These are phyloP conservation scores for Biscogniauxia marginata DNA, from an alignment of 2,329 filamentous ascomycete species.

Conservation along the genomic window DNA sequence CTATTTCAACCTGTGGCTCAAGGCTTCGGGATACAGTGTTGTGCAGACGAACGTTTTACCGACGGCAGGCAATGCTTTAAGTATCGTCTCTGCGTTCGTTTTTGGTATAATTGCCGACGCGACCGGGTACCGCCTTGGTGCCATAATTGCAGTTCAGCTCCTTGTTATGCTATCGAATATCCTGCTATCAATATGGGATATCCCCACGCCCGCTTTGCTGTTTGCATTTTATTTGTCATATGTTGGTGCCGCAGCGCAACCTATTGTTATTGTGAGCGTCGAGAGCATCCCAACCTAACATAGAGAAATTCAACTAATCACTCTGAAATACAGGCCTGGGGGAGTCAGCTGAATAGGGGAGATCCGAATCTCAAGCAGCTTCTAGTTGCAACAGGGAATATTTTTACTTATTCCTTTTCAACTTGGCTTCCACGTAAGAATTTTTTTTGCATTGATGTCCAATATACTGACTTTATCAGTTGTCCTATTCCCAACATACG, in stretches of 20 bases:
- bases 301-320: neutral
- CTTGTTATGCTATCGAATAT: conserved; percentile 22
- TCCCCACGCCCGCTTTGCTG: conserved; percentile 14
- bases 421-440: conserved; percentile 18
- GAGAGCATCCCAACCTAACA: neutral
- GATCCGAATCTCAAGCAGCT: conserved; percentile 20
- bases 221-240: conserved; percentile 21
- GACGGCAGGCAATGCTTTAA: conserved; percentile 14
- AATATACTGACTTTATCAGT: conserved; percentile 12
- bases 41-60: conserved; percentile 12
- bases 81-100: conserved; percentile 12
- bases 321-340: conserved; percentile 10
- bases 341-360: conserved; percentile 16
- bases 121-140: conserved; percentile 15
- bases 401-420: conserved; percentile 16
- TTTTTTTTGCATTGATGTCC: neutral
- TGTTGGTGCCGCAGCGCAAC: conserved; percentile 17
- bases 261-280: conserved; percentile 23
- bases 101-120: conserved; percentile 21
- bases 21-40: conserved; percentile 6
- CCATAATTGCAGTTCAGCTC: conserved; percentile 12
- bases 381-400: conserved; percentile 18
- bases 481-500: conserved; percentile 34
- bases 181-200: conserved; percentile 22
- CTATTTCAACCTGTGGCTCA: conserved; percentile 17